Evolutionary conservation across 306 rosid species (phyloP).

Genomic region (Sindora glabra): DNA sequence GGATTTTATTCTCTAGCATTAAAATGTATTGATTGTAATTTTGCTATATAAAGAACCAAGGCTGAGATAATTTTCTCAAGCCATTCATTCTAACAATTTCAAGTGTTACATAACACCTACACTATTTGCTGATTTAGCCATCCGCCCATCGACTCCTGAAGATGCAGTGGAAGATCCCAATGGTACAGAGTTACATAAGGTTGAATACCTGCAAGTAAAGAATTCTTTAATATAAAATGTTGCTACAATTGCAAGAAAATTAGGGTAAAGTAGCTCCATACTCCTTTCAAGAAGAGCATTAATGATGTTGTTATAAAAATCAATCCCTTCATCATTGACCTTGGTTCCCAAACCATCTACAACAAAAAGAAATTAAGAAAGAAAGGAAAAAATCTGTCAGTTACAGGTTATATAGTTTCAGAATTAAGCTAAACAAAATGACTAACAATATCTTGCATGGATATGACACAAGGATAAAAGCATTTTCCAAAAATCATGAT

Average conservation of each 20-base stretch:
- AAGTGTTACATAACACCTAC: constrained; percentile 42
- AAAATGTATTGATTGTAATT: too few relatives aligned
- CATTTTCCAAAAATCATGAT: too few relatives aligned
- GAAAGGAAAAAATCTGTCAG: background rate
- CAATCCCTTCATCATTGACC: constrained; percentile 72
- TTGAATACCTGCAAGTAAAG: constrained; percentile 57
- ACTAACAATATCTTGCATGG: too few relatives aligned
- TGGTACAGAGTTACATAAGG: constrained; percentile 86
- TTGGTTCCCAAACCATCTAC: constrained; percentile 90
- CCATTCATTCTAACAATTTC: too few relatives aligned
- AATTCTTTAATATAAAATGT: constrained; percentile 12
- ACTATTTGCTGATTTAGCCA: constrained; percentile 74
- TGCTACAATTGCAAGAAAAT: background rate
- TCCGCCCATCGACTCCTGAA: constrained; percentile 76
- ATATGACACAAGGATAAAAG: too few relatives aligned
- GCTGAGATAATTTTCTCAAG: too few relatives aligned
- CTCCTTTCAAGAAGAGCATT: constrained; percentile 84
- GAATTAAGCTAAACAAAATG: too few relatives aligned
- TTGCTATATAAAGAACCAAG: too few relatives aligned
- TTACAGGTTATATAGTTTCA: too few relatives aligned
- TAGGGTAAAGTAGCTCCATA: constrained; percentile 17
- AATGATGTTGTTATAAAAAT: constrained; percentile 68
- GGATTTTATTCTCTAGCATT: too few relatives aligned
- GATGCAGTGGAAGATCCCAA: constrained; percentile 97
- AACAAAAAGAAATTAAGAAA: constrained; percentile 2